Conservation (phyloP, 176 grass and related monocot species). For the Phyllostachys edulis region DNA sequence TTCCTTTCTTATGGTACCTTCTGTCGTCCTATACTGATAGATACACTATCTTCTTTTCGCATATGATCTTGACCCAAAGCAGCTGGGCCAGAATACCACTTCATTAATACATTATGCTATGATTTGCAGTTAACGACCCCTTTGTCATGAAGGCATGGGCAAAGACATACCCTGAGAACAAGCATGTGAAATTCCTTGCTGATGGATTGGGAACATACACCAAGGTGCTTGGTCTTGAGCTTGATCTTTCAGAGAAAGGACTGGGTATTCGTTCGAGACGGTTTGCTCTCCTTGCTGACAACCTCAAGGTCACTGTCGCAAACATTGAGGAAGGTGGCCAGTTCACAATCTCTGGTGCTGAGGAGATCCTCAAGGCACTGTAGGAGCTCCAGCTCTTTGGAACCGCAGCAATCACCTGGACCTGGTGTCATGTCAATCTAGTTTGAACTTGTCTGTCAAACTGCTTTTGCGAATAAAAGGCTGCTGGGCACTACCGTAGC, state of each 20-base stretch:
- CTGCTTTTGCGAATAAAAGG: conserved; percentile 26
- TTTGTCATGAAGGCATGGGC: conserved; percentile 98
- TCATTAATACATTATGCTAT: background rate
- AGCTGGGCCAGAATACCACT: background rate
- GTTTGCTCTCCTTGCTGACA: conserved; percentile 73
- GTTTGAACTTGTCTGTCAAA: background rate
- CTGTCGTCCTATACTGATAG: background rate
- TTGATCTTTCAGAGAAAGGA: conserved; percentile 87
- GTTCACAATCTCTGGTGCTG: conserved; percentile 94
- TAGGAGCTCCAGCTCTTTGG: conserved; percentile 29
- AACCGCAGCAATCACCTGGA: background rate
- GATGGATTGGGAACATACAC: conserved; percentile 82
- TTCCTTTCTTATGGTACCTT: background rate
- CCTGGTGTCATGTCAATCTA: conserved; percentile 3
- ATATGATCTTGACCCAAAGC: background rate
- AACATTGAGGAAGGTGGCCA: conserved; percentile 92
- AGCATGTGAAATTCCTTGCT: conserved; percentile 91
- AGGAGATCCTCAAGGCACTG: conserved; percentile 88
- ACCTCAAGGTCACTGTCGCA: conserved; percentile 74
- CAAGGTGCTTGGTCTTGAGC: conserved; percentile 75
- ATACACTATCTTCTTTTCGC: background rate
- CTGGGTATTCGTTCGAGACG: conserved; percentile 71
- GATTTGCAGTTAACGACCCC: conserved; percentile 71
- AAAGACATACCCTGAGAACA: conserved; percentile 90
- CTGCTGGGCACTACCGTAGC: conserved; percentile 3